Evolutionary conservation across 805 yeast genomes (phyloP).

Genomic region (Maudiozyma bulderi): DNA sequence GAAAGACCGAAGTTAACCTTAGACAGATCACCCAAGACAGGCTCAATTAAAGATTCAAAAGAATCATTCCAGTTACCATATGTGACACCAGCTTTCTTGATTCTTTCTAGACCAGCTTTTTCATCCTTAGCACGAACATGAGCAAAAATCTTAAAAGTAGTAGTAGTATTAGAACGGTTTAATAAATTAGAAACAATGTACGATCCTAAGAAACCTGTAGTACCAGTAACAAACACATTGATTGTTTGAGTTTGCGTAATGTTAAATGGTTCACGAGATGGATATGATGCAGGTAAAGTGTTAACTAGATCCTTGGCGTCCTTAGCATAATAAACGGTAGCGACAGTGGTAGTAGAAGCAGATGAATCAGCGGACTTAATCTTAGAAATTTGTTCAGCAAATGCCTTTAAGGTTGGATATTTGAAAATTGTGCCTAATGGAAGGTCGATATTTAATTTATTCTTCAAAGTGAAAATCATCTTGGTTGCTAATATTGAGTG

Average conservation of each 20-base stretch:
- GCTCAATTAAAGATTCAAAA: conserved; percentile 49
- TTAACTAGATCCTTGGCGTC: conserved; percentile 57
- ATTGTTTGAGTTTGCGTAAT: conserved; percentile 27
- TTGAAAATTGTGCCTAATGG: conserved; percentile 88
- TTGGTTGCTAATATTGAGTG: conserved; percentile 95
- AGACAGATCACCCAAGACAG: conserved; percentile 78
- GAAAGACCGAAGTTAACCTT: conserved; percentile 61
- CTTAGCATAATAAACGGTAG: conserved; percentile 43
- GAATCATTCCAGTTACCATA: conserved; percentile 58
- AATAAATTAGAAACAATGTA: conserved; percentile 74
- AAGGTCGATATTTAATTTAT: conserved; percentile 64
- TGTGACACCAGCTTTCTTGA: conserved; percentile 63
- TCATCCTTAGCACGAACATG: conserved; percentile 81
- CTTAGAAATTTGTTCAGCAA: conserved; percentile 63
- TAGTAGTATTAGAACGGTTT: conserved; percentile 35
- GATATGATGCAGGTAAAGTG: conserved; percentile 36
- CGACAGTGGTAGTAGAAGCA: conserved; percentile 18
- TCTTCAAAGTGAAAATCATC: conserved; percentile 88
- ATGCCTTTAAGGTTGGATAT: conserved; percentile 72
- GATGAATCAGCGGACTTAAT: conserved; percentile 35
- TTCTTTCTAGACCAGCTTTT: conserved; percentile 64
- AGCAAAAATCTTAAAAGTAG: conserved; percentile 56
- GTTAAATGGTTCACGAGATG: conserved; percentile 29
- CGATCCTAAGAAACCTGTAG: conserved; percentile 93
- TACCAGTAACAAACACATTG: conserved; percentile 84